Evolutionary conservation across 2,329 filamentous ascomycete genomes (phyloP).

Genomic region (Microcera coccophila): DNA sequence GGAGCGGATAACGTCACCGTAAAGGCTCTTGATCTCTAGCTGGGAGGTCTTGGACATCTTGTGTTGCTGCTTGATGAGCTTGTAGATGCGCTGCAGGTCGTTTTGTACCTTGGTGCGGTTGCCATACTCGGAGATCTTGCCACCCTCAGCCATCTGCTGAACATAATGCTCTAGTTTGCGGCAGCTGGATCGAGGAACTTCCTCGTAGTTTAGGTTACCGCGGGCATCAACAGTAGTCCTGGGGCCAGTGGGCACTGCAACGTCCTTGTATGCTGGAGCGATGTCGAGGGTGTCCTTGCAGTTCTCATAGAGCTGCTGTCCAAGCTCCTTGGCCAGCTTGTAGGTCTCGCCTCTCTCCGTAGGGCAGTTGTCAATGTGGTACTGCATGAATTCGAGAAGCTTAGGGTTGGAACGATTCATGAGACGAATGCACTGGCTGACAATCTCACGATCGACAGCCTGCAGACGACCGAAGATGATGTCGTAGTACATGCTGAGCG

Average conservation of each 20-base stretch:
- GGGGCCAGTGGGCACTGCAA: slow-evolving; percentile 84
- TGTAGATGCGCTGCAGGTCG: slow-evolving; percentile 91
- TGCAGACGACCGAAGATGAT: slow-evolving; percentile 95
- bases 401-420: slow-evolving; percentile 99
- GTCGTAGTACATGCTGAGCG: slow-evolving; percentile 97
- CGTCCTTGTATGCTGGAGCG: slow-evolving; percentile 92
- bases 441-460: slow-evolving; percentile 93
- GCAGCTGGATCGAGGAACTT: slow-evolving; percentile 80
- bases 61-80: slow-evolving; percentile 97
- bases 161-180: slow-evolving; percentile 98
- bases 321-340: slow-evolving; percentile 92
- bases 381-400: slow-evolving; percentile 98
- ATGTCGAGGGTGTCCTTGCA: slow-evolving; percentile 86
- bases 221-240: slow-evolving; percentile 88
- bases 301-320: slow-evolving; percentile 91
- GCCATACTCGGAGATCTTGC: slow-evolving; percentile 97
- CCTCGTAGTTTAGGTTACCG: slow-evolving; percentile 88
- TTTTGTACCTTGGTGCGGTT: slow-evolving; percentile 98
- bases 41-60: slow-evolving; percentile 95
- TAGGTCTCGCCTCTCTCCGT: slow-evolving; percentile 97
- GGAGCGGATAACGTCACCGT: slow-evolving; percentile 89
- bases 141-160: slow-evolving; percentile 95
- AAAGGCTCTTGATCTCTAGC: slow-evolving; percentile 91
- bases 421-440: slow-evolving; percentile 96
- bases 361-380: slow-evolving; percentile 98